These are phyloP conservation scores for Pyrenochaeta sp. DNA, from an alignment of 2,329 filamentous ascomycete genomes.

Conservation along the genomic window DNA sequence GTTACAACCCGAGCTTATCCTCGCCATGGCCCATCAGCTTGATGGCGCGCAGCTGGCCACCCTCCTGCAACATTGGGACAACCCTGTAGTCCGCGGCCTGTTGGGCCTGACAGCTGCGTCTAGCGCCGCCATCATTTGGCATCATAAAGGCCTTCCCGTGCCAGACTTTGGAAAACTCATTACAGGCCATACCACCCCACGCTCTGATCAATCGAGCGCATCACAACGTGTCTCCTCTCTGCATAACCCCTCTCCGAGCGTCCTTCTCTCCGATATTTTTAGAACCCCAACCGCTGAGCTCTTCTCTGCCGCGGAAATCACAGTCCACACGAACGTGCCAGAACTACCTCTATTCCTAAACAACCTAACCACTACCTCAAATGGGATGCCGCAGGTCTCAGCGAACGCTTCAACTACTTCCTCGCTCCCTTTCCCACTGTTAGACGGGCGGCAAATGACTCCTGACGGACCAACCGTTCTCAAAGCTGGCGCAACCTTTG, in stretches of 20 bases:
- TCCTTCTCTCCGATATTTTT: not conserved
- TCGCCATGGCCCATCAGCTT: constrained; percentile 4
- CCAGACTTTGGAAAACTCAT: not conserved
- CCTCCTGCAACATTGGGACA: constrained; percentile 1
- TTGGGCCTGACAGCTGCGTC: not conserved
- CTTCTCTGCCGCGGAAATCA: not conserved
- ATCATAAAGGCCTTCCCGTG: not conserved
- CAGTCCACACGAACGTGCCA: not conserved
- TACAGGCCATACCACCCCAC: not conserved
- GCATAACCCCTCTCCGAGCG: not conserved
- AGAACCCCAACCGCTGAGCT: not conserved
- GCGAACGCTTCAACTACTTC: not conserved
- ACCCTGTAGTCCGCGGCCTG: not conserved
- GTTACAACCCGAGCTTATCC: no score
- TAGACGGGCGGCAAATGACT: no score
- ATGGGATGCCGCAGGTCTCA: no score
- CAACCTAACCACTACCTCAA: not conserved
- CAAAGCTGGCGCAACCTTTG: not conserved
- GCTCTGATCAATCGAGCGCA: no score
- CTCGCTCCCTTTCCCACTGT: no score
- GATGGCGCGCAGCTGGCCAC: not conserved
- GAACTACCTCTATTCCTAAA: not conserved
- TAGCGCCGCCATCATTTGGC: not conserved
- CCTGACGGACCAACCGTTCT: no score
- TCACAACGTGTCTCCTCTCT: not conserved